These are phyloP conservation scores for Coemansia sp. DNA, from an alignment of 192 early-diverging fungal species.

Conservation along the genomic window DNA sequence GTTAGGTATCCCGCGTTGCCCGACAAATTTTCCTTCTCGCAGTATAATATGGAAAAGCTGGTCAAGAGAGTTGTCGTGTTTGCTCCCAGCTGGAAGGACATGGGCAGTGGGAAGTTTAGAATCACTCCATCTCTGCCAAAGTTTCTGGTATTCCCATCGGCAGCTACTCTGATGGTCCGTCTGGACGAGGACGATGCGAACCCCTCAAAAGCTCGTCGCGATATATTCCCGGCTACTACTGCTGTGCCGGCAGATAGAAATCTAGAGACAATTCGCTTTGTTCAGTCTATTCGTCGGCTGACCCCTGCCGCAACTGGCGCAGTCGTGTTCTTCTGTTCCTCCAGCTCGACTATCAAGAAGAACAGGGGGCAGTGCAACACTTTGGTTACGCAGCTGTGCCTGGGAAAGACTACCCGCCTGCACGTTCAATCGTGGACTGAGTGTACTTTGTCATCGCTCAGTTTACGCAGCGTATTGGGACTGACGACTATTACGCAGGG, in stretches of 20 bases:
- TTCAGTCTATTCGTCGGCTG: not conserved
- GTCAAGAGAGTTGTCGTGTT: not conserved
- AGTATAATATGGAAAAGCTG: not conserved
- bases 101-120: not conserved
- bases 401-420: not conserved
- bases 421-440: not conserved
- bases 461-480: not conserved
- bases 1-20: not conserved
- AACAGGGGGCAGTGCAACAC: not conserved
- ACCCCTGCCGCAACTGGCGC: not conserved
- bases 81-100: not conserved
- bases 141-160: not conserved
- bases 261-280: not conserved
- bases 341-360: not conserved
- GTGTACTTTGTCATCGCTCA: not conserved
- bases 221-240: too few species aligned
- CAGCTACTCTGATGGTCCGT: too few species aligned
- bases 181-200: too few species aligned
- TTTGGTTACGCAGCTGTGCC: not conserved
- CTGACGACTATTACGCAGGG: not conserved
- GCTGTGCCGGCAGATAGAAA: too few species aligned
- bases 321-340: not conserved
- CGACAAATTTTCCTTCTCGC: not conserved
- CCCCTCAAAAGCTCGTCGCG: too few species aligned
- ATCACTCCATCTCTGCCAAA: not conserved